phyloP scores from a whole-genome alignment of 2,329 filamentous ascomycete species.

The Cryphonectria naterciae region DNA sequence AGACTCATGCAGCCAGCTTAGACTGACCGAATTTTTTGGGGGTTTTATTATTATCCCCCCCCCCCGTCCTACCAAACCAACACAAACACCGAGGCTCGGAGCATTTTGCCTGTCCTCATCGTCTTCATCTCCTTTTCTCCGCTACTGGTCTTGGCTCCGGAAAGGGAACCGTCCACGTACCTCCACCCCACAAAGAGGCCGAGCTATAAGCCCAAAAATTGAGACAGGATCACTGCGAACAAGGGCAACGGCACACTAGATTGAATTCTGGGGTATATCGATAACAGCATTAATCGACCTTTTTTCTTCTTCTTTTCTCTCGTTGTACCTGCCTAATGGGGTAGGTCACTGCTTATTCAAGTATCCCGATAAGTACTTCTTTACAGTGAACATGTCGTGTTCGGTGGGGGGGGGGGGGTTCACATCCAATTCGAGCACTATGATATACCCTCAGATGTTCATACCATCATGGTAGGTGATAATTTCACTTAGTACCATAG shows the following conservation, averaged over 20 bases:
- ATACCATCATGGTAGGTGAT: neutral
- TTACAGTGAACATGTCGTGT: neutral
- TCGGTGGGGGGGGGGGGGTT: no score
- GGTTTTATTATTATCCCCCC: no score
- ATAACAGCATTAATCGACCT: constrained; percentile 4
- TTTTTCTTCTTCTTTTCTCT: neutral
- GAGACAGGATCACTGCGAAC: neutral
- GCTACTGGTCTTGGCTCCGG: neutral
- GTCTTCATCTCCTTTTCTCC: neutral
- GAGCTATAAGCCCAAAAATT: neutral
- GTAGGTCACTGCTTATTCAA: constrained; percentile 1
- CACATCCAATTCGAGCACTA: neutral
- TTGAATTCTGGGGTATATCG: neutral
- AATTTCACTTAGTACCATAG: neutral
- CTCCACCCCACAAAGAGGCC: constrained; percentile 1
- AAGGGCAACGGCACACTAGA: neutral
- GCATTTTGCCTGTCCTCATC: neutral
- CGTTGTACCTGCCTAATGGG: constrained; percentile 14
- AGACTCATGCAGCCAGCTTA: neutral
- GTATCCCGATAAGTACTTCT: neutral
- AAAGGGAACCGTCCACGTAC: neutral
- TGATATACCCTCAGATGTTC: neutral
- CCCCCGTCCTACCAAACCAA: neutral
- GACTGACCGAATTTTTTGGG: neutral
- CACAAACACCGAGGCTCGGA: neutral